Base-by-base conservation (phyloP, 208 protist genomes). In the Acanthamoeba lenticulata region DNA sequence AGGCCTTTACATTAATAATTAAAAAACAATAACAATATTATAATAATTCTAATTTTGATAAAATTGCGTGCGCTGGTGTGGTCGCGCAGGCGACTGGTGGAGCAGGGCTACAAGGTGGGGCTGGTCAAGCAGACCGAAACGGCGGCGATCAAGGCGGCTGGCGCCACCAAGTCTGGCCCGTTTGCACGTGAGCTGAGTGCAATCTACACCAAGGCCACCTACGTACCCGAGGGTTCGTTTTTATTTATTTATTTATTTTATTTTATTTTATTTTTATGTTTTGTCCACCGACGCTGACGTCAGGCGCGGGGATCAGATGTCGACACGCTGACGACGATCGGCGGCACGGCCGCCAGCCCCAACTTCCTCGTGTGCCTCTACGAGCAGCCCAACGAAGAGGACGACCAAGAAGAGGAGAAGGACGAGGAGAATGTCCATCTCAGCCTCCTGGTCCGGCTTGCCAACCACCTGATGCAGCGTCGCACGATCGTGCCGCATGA, bases 61-160 rank as follows among this genome's bases (percentile, higher is more conserved):
- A 88, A 52, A 52, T 88, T 7, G 21, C n/a, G 19, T 79, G 24
- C 42, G 27, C 15, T 44, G 24, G 27, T 88, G 52, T 89, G 40
- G 7, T 52, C 9, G 32, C 27, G 7, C 17, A 32, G 94, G 17
- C 40, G 96, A 13, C 45, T 97, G 1, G 96, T 97, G 7, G 47
- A 91, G 6, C 93, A 94, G 6, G 97, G 97, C 27, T 96, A 96
- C 55, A 97, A 97, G 65, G 97, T 97, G 24, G 96, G 95, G 32
- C 27, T 97, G 6, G 96, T 97, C 7, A 88, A 88, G 29, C 96
- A 97, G 45, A 95, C 94, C 27, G 96, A 97, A 57, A 96, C 96
- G 2, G 93, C 93, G 13, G 96, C 93, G 15, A 44, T 97, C 24
- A 97, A 97, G 36, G 74, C 90, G 32, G 81, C 65, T 1, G 40